Base-by-base conservation (phyloP, 2,329 filamentous ascomycete genomes). In the Colletotrichum cordylinicola region DNA sequence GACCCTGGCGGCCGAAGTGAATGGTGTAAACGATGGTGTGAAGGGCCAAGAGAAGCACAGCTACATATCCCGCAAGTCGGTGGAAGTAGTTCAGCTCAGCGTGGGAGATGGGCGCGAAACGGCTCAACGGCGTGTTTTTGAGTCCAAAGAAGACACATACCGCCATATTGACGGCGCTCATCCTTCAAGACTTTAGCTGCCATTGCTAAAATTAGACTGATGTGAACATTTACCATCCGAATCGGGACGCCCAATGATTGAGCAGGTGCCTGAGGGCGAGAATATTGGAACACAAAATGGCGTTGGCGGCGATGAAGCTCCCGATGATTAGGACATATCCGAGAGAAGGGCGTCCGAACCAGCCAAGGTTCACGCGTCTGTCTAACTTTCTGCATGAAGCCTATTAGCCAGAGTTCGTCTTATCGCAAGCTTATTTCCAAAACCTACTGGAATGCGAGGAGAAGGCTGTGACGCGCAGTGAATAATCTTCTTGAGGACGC, bases 21-120 rank as follows among this genome's bases (percentile, higher is more conserved):
- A 81, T 64, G 0, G 80, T 77, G 70, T 87, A 86, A 0, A 84
- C 74, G 15, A 81, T 78, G 1, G 78, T 81, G 56, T 90, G 88
- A 0, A 87, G 61, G 2, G 86, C 67, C 15, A 83, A 77, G 8
- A 82, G 83, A 0, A 83, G 31, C 3, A 87, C 79, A 1, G 85
- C 85, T 1, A 83, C 82, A 60, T 88, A 89, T 8, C 88, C 88
- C 3, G 84, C 84, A 5, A 86, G 79, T 52, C 86, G 85, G 76
- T 90, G 89, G 4, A 90, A 82, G 3, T 84, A 79, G 55, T 89
- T 89, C 8, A 90, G 83, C 27, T 85, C 82, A 65, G 87, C 87
- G 73, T 90, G 87, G 4, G 87, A 86, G 65, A 8, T 83, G 82
- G 21, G n/a, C 6, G 2, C 85, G 85, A 56, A 85, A 6, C 37